A percentile compares a stretch with the other conserved stretches of the same genome.
These are phyloP conservation scores for Phyllosticta ampelicida DNA, from an alignment of 2,329 filamentous ascomycete genomes.

Conservation along the genomic window DNA sequence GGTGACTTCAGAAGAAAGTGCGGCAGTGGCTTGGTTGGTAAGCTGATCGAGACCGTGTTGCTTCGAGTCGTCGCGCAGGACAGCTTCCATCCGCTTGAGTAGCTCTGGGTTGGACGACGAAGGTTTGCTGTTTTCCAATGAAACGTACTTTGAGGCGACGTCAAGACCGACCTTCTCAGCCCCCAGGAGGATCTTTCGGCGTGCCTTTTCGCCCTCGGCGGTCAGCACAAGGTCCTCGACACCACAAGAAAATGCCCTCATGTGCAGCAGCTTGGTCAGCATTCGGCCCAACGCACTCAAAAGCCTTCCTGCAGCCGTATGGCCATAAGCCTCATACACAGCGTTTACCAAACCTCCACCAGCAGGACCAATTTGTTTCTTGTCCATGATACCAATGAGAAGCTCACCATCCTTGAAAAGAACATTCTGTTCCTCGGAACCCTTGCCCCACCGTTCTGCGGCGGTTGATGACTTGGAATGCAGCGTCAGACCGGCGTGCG, in stretches of 20 bases:
- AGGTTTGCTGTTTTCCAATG: constrained; percentile 54
- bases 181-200: constrained; percentile 56
- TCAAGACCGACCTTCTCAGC: constrained; percentile 62
- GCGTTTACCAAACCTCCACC: constrained; percentile 83
- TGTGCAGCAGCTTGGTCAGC: constrained; percentile 79
- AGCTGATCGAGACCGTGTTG: constrained; percentile 83
- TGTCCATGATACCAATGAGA: constrained; percentile 85
- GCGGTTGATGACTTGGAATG: constrained; percentile 68
- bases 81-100: constrained; percentile 70
- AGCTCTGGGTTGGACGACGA: constrained; percentile 60
- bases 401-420: constrained; percentile 80
- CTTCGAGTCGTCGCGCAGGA: constrained; percentile 82
- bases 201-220: constrained; percentile 59
- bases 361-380: constrained; percentile 83
- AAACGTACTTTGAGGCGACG: constrained; percentile 81
- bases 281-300: constrained; percentile 83
- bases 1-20: constrained; percentile 70
- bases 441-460: constrained; percentile 68
- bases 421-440: constrained; percentile 66
- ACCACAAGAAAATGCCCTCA: constrained; percentile 92
- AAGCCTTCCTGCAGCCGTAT: constrained; percentile 73
- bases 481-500: constrained; percentile 68
- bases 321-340: constrained; percentile 87
- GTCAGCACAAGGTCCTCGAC: constrained; percentile 93
- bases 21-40: constrained; percentile 59